Evolutionary conservation across 2,329 filamentous ascomycete species (phyloP).

Genomic region (Colletotrichum spinosum): DNA sequence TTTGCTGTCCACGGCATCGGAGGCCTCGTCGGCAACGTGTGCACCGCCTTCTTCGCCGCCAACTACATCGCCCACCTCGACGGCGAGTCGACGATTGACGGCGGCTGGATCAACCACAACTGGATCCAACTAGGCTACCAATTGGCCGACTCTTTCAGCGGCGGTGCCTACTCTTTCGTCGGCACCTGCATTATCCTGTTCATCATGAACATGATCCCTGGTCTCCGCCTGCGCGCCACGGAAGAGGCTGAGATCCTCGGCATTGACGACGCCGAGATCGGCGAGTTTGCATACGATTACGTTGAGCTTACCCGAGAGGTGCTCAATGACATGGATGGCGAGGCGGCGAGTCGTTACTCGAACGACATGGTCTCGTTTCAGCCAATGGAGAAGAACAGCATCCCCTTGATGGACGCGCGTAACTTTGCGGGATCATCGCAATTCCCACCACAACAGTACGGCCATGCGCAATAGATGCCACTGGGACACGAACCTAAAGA

Average conservation of each 20-base stretch:
- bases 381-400: conserved; percentile 61
- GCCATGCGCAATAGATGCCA: conserved; percentile 32
- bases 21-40: conserved; percentile 81
- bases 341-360: conserved; percentile 58
- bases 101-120: conserved; percentile 86
- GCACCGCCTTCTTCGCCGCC: conserved; percentile 85
- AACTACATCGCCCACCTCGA: conserved; percentile 88
- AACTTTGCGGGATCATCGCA: conserved; percentile 53
- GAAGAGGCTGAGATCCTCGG: conserved; percentile 86
- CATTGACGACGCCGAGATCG: conserved; percentile 90
- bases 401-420: conserved; percentile 59
- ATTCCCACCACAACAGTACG: conserved; percentile 37
- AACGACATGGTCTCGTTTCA: conserved; percentile 53
- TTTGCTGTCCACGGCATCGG: conserved; percentile 86
- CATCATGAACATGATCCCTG: conserved; percentile 82
- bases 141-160: conserved; percentile 82
- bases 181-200: conserved; percentile 84
- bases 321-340: conserved; percentile 59
- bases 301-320: conserved; percentile 80
- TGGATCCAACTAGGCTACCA: conserved; percentile 89
- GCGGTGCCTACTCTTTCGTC: conserved; percentile 81
- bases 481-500: not conserved
- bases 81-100: conserved; percentile 72
- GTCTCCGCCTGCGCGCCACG: conserved; percentile 77
- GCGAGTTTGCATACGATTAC: conserved; percentile 96